Evolutionary conservation across 2,329 filamentous ascomycete genomes (phyloP).

Genomic region (Alternaria solani): DNA sequence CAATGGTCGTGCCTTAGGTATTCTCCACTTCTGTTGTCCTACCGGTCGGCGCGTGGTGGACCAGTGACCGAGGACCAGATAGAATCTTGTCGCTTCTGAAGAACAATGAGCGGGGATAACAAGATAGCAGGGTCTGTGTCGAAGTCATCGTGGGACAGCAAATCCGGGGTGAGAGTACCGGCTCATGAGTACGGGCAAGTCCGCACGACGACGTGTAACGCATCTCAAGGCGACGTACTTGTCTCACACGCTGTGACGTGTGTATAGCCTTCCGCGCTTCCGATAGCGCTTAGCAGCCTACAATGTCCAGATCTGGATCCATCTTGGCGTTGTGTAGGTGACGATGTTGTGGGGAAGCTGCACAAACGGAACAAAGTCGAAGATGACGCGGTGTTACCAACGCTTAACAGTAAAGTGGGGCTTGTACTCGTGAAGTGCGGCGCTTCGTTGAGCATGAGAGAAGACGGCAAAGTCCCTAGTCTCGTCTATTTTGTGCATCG

Average conservation of each 20-base stretch:
- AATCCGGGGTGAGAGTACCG: slow-evolving; percentile 3
- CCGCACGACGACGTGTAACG: slow-evolving; percentile 6
- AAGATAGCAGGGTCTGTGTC: background rate
- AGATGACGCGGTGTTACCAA: background rate
- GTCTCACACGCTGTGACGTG: slow-evolving; percentile 5
- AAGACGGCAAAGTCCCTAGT: background rate
- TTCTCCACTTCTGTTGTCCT: background rate
- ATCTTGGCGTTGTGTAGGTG: slow-evolving; percentile 16
- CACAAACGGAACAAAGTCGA: background rate
- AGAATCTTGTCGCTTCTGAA: slow-evolving; percentile 5
- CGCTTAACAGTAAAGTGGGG: slow-evolving; percentile 1
- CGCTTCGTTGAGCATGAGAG: slow-evolving; percentile 1
- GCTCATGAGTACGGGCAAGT: slow-evolving; percentile 2
- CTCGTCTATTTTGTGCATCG: slow-evolving; percentile 5
- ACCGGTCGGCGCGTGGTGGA: background rate
- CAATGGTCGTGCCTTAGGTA: background rate
- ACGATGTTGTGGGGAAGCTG: background rate
- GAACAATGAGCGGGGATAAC: slow-evolving; percentile 15
- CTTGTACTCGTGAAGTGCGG: background rate
- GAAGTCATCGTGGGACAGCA: slow-evolving; percentile 5
- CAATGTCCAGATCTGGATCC: slow-evolving; percentile 28
- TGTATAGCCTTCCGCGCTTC: slow-evolving; percentile 18
- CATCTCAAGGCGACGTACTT: slow-evolving; percentile 25
- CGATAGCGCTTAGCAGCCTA: slow-evolving; percentile 25
- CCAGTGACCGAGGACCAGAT: slow-evolving; percentile 1